Evolutionary conservation across 371 early-diverging fungal genomes (phyloP).

Genomic region (Mucor piriformis): DNA sequence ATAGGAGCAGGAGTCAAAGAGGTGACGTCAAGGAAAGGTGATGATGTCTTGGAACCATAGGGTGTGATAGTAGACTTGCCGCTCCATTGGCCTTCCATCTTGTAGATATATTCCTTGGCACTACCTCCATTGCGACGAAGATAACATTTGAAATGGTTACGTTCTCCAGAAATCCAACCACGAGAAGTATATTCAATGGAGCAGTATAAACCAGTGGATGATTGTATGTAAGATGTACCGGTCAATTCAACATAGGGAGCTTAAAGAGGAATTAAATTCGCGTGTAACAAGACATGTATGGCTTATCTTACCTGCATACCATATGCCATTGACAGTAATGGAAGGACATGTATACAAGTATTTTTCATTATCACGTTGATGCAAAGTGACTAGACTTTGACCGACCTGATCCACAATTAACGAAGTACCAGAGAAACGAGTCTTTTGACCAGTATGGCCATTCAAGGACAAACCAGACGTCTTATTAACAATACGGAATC

Average conservation of each 20-base stretch:
- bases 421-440: conserved; percentile 47
- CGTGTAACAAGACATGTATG: background rate
- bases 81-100: conserved; percentile 71
- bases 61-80: conserved; percentile 57
- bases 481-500: conserved; percentile 67
- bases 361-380: conserved; percentile 33
- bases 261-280: conserved; percentile 1
- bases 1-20: conserved; percentile 37
- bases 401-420: conserved; percentile 52
- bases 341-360: conserved; percentile 48
- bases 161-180: conserved; percentile 79
- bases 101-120: conserved; percentile 55
- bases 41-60: conserved; percentile 44
- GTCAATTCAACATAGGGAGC: conserved; percentile 75
- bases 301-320: conserved; percentile 46
- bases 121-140: conserved; percentile 35
- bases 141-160: conserved; percentile 72
- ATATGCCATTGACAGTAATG: conserved; percentile 52
- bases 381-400: conserved; percentile 36
- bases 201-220: conserved; percentile 65
- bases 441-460: conserved; percentile 70
- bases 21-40: conserved; percentile 63
- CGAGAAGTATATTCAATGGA: conserved; percentile 75
- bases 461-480: conserved; percentile 66
- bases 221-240: conserved; percentile 69